Base-by-base conservation (phyloP, 495 filamentous ascomycete genomes). In the Articulospora tetracladia region DNA sequence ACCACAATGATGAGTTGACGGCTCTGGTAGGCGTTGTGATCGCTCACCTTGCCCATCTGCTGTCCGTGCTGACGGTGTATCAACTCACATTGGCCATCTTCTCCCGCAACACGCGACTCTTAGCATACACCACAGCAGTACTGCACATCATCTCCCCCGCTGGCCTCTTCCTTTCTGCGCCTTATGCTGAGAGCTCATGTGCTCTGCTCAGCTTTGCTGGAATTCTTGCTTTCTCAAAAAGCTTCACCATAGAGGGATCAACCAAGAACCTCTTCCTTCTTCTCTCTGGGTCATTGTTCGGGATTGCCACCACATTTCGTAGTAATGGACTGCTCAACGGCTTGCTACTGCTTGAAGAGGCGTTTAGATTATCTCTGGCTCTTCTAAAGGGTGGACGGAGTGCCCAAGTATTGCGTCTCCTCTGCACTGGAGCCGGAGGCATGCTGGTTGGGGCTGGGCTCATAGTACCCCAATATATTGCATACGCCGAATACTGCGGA, bases 301-400 rank as follows among this genome's bases (percentile, higher is more conserved):
- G 86, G 0, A 62, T 85, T 22, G 89, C 92, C 0, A 87, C 86
- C 1, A 82, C 82, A 12, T 85, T 96, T 47, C 86, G 94, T 50
- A 91, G 88, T 64, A 98, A 98, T 73, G 94, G 91, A 3, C 70
- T 97, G 24, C 76, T 98, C 1, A 95, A 90, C 70, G 94, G 94
- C 7, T 66, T 90, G 23, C 67, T 90, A 19, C 83, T 94, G 49
- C 78, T 86, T 62, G 68, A 59, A 50, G 61, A 63, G 66, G 25
- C 34, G 76, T 17, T 72, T 59, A 57, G 61, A 48, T 30, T 69
- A 22, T 7, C 67, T 1, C 22, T 70, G 19, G 44, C 53, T 36
- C 70, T 73, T 11, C 51, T 28, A 44, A 1, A 54, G 54, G 48
- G 64, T 28, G 12, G 61, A 12, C 17, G 36, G 3, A 4, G 58